A percentile compares a stretch with the other conserved stretches of the same genome.
These are phyloP conservation scores for Amphibolis antarctica DNA, from an alignment of 106 monocot species.

Conservation along the genomic window DNA sequence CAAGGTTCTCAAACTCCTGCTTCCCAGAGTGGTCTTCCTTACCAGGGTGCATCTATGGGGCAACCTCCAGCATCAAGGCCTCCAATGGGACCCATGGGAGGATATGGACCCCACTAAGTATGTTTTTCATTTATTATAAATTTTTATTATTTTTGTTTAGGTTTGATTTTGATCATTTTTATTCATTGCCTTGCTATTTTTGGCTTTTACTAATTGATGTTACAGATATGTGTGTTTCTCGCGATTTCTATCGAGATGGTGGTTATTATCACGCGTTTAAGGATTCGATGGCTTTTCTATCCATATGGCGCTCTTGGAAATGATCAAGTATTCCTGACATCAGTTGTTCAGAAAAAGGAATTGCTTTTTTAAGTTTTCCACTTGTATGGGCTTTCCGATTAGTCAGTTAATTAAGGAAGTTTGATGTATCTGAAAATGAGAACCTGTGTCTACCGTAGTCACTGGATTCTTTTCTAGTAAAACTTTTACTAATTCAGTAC, in stretches of 20 bases:
- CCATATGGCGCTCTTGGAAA: constrained; percentile 7
- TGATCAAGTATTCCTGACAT: constrained; percentile 2
- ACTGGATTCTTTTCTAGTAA: background rate
- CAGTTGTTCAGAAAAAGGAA: background rate
- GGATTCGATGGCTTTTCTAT: constrained; percentile 12
- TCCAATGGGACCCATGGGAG: constrained; percentile 42
- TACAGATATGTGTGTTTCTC: constrained; percentile 7
- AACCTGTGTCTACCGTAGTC: background rate
- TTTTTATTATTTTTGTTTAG: background rate
- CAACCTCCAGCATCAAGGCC: constrained; percentile 32
- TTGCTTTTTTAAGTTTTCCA: constrained; percentile 1
- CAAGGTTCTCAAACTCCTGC: constrained; percentile 23
- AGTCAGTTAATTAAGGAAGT: background rate
- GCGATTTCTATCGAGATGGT: constrained; percentile 3
- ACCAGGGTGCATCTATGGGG: constrained; percentile 34
- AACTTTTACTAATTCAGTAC: constrained; percentile 1
- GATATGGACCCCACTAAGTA: constrained; percentile 57
- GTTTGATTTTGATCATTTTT: background rate
- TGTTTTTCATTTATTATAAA: constrained; percentile 12
- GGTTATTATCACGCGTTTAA: constrained; percentile 9
- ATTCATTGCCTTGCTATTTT: background rate
- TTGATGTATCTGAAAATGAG: background rate
- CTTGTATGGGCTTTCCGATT: background rate
- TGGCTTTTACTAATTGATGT: constrained; percentile 2
- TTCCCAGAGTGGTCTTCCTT: constrained; percentile 34